Evolutionary conservation across 2,329 filamentous ascomycete species (phyloP), one percentile per base, ranked within the genome.

Genomic region (Exophiala aquamarina): DNA sequence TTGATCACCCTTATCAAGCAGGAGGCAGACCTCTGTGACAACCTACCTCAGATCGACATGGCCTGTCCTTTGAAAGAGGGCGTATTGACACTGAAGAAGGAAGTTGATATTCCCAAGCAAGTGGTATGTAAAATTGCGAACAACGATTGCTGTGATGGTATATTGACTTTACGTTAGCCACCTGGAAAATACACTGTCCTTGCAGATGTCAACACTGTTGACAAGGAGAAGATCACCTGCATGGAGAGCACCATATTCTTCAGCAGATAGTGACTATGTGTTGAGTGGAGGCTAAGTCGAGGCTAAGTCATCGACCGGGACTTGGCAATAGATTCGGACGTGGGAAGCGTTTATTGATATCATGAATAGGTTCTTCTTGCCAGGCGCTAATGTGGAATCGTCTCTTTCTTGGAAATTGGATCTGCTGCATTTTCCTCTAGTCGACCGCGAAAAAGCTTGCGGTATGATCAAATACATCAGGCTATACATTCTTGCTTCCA

Each of bases 151-250:
- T 14, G 23, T 29, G 23, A 10, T 9, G n/a, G 36, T 40, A 40
- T 38, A 20, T 40, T 43, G 21, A 49, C 56, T 41, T 26, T 31
- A 17, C 13, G 29, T 15, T 34, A 44, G 15, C 41, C 31, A 37
- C 33, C 56, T 93, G 89, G 93, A 91, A 91, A 83, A 63, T 98
- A 96, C 78, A 87, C 80, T 14, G 93, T 98, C 28, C 71, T 84
- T 31, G 93, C 92, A 33, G 88, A 97, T 64, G 92, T 94, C 39
- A 86, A 82, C 70, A 89, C 81, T 58, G 77, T 74, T 51, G 83
- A 94, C 41, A 76, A 80, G 47, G 75, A 83, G 56, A 83, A 82
- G 63, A 86, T 98, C 56, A 95, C 91, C 50, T 98, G 93, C 71
- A 76, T 98, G 63, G 84, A 85, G 46, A 90, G 90, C 50, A 56